phyloP scores from a whole-genome alignment of 108 stramenopile genomes.

The Stephanodiscus triporus region DNA sequence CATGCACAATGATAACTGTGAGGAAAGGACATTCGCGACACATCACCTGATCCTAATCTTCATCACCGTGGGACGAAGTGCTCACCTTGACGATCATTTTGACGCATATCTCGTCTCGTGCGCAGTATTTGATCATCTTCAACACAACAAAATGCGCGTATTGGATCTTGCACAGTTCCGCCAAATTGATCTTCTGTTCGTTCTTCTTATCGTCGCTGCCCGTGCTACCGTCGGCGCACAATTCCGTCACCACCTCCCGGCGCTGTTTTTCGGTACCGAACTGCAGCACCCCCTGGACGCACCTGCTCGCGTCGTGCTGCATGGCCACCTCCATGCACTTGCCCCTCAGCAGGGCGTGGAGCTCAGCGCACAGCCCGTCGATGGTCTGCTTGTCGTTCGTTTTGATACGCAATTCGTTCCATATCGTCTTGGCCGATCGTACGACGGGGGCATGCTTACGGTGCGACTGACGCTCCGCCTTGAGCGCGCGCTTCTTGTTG shows the following conservation, averaged over 20 bases:
- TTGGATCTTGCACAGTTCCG: constrained; percentile 86
- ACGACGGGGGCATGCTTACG: constrained; percentile 80
- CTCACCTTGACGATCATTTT: constrained; percentile 79
- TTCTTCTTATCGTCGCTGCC: constrained; percentile 24
- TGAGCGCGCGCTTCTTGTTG: constrained; percentile 77
- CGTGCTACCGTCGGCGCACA: constrained; percentile 44
- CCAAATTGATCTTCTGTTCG: constrained; percentile 45
- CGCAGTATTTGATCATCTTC: constrained; percentile 89
- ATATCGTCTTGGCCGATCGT: constrained; percentile 74
- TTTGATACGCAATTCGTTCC: constrained; percentile 85
- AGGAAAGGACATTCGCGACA: no score
- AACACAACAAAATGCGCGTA: constrained; percentile 92
- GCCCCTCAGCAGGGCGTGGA: constrained; percentile 73
- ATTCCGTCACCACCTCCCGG: constrained; percentile 59
- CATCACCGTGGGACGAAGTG: background rate
- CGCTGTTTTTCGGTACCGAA: constrained; percentile 74
- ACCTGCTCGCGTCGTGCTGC: constrained; percentile 92
- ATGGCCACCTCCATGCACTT: constrained; percentile 83
- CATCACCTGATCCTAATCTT: no score
- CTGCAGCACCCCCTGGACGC: constrained; percentile 88
- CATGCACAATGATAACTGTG: no score
- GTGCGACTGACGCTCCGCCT: constrained; percentile 84
- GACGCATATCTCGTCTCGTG: constrained; percentile 60
- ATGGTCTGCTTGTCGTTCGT: constrained; percentile 72
- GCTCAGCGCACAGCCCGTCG: constrained; percentile 62